These are phyloP conservation scores for Fusarium sp. DNA, from an alignment of 2,329 filamentous ascomycete species.

Conservation along the genomic window DNA sequence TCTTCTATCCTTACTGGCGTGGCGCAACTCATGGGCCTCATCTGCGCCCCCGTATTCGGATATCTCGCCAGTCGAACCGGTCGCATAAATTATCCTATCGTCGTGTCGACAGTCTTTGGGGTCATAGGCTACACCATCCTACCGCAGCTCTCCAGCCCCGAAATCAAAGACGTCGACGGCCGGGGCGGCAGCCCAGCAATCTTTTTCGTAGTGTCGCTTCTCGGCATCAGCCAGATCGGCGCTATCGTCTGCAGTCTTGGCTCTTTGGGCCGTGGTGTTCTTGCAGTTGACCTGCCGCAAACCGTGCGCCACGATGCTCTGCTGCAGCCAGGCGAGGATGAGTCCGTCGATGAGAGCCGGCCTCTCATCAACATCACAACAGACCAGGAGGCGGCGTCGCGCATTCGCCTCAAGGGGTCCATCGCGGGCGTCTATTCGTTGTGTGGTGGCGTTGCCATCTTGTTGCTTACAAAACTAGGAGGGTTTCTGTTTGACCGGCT, in stretches of 20 bases:
- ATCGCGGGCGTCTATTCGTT: slow-evolving; percentile 95
- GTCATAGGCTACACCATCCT: slow-evolving; percentile 81
- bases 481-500: slow-evolving; percentile 84
- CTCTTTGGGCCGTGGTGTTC: slow-evolving; percentile 81
- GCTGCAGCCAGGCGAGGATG: slow-evolving; percentile 50
- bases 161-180: slow-evolving; percentile 70
- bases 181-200: slow-evolving; percentile 73
- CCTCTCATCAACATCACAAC: slow-evolving; percentile 51
- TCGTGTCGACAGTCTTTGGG: slow-evolving; percentile 76
- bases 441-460: slow-evolving; percentile 87
- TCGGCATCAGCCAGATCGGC: slow-evolving; percentile 94
- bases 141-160: slow-evolving; percentile 78
- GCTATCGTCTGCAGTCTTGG: slow-evolving; percentile 96
- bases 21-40: slow-evolving; percentile 84
- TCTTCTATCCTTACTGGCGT: slow-evolving; percentile 88
- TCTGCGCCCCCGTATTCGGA: slow-evolving; percentile 88
- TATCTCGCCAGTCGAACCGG: slow-evolving; percentile 77
- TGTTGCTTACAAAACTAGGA: slow-evolving; percentile 90
- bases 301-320: slow-evolving; percentile 38
- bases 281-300: slow-evolving; percentile 59
- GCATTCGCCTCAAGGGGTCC: slow-evolving; percentile 81
- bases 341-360: slow-evolving; percentile 49
- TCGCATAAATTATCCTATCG: slow-evolving; percentile 75
- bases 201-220: slow-evolving; percentile 78
- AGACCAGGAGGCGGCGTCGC: slow-evolving; percentile 52